Evolutionary conservation across 2,329 filamentous ascomycete species (phyloP), one percentile per base, ranked within the genome.

Genomic region (Zymoseptoria brevis): DNA sequence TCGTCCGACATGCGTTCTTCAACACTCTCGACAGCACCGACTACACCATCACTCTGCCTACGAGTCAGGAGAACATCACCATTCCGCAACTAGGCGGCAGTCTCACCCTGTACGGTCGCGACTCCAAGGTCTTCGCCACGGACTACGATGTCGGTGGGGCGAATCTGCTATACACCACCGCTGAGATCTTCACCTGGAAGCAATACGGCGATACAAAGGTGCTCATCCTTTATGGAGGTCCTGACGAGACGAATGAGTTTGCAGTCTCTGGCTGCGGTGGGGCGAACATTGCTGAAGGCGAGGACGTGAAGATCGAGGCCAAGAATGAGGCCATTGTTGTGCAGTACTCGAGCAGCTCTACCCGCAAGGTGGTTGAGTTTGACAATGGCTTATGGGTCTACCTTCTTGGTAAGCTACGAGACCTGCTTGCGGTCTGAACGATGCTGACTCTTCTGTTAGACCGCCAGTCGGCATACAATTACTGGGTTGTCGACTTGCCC

Each of bases 101-200:
- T 1, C 75, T 89, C 8, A 81, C 79, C 0, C 72, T 89, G 4
- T 79, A 80, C 48, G 82, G 86, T 0, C 76, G 86, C 21, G 87
- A 89, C 67, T 87, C 85, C 0, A 88, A 80, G 72, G 80, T 87
- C 50, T 83, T 87, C 66, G 81, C 89, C 3, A 84, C 81, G 0
- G 84, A 89, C 64, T 89, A 89, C 60, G 76, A 81, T 11, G 73
- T 89, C 53, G 84, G 83, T 0, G 79, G 80, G n/a, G 73, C 76
- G 4, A 81, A 76, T 0, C 68, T 90, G 16, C 70, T 88, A 0
- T 90, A 89, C 72, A 88, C 84, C 0, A 86, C 87, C 1, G 85
- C 84, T 0, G 87, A 90, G 66, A 81, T 89, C 22, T 83, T 86
- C 62, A 88, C 85, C 0, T 87, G 85, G 66, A 86, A 89, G 70